A percentile compares a stretch with the other conserved stretches of the same genome.
phyloP scores from a whole-genome alignment of 2,329 filamentous ascomycete species.

The Pseudocercospora macadamiae region DNA sequence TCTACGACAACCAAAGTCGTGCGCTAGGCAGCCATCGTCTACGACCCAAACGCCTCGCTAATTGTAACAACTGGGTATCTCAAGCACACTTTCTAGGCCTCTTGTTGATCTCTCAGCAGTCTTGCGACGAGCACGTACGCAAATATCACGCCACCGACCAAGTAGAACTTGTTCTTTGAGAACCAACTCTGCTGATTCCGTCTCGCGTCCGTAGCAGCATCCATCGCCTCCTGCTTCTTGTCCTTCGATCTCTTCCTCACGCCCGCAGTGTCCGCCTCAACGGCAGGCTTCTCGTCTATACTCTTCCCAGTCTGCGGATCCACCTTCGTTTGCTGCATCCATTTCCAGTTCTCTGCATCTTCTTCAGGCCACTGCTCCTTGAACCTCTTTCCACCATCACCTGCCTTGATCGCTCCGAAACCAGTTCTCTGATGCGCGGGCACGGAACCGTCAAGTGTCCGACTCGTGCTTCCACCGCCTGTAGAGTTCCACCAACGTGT shows the following conservation, averaged over 20 bases:
- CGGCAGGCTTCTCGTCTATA: conserved; percentile 55
- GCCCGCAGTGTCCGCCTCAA: conserved; percentile 63
- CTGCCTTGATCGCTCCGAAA: conserved; percentile 78
- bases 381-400: conserved; percentile 92
- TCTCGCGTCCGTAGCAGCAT: conserved; percentile 72
- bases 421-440: conserved; percentile 59
- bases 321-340: conserved; percentile 83
- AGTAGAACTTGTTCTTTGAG: conserved; percentile 74
- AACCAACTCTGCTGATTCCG: conserved; percentile 84
- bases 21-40: not conserved
- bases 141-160: conserved; percentile 72
- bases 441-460: conserved; percentile 40
- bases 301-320: conserved; percentile 72
- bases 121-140: conserved; percentile 81
- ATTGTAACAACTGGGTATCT: conserved; percentile 1
- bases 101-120: conserved; percentile 60
- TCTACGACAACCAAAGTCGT: not conserved
- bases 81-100: conserved; percentile 6
- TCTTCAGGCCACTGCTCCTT: conserved; percentile 85
- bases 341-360: conserved; percentile 86
- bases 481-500: conserved; percentile 97
- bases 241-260: conserved; percentile 55
- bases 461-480: conserved; percentile 73
- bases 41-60: conserved; percentile 4
- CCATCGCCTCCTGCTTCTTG: conserved; percentile 68